phyloP scores from a whole-genome alignment of 2,329 filamentous ascomycete genomes.

The Aureobasidium sp. region DNA sequence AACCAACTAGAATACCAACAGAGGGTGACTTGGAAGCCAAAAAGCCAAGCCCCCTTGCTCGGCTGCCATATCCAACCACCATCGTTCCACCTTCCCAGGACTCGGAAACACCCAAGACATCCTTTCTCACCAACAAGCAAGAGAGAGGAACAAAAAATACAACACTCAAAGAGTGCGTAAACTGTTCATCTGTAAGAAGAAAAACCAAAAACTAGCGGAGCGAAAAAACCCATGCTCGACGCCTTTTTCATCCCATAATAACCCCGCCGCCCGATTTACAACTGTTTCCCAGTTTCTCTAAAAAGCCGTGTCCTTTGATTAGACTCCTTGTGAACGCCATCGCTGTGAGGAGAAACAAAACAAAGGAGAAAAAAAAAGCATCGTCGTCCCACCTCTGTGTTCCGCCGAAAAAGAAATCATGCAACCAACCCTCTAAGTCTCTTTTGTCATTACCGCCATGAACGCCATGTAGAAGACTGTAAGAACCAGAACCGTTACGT shows the following conservation, averaged over 20 bases:
- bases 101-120: not conserved
- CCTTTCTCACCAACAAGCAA: not conserved
- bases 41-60: not conserved
- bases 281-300: not conserved
- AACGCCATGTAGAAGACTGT: not conserved
- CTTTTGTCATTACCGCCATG: not conserved
- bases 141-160: not conserved
- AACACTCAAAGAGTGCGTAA: not conserved
- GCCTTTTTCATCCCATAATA: not conserved
- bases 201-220: not conserved
- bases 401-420: not conserved
- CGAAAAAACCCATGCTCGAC: constrained; percentile 4
- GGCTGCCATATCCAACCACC: not conserved
- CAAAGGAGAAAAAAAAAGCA: not conserved
- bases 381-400: not conserved
- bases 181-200: not conserved
- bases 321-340: not conserved
- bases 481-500: not conserved
- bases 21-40: not conserved
- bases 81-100: not conserved
- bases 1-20: not conserved
- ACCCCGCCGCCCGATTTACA: not conserved
- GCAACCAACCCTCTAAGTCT: not conserved
- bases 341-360: not conserved
- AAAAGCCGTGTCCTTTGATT: not conserved